A percentile compares a stretch with the other conserved stretches of the same genome.
Conservation (phyloP, 306 rosid genomes). For the Quercus aquifolioides region DNA sequence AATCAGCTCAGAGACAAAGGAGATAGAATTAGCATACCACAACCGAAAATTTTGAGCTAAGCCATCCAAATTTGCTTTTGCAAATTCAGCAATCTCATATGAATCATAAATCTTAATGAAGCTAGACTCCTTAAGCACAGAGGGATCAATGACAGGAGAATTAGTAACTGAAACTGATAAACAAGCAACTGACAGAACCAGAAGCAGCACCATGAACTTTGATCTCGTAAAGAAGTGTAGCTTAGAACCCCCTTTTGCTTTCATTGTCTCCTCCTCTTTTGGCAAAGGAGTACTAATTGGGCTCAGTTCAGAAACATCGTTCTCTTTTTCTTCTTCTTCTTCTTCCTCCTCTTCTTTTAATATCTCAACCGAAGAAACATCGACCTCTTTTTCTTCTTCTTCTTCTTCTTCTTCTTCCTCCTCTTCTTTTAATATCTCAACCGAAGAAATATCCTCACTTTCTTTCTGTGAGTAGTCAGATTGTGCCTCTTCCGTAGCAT, state of each 20-base stretch:
- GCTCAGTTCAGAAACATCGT: conserved; percentile 29
- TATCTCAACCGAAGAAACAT: conserved; percentile 45
- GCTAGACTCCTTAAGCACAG: conserved; percentile 26
- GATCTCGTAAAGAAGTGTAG: conserved; percentile 28
- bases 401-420: conserved; percentile 4
- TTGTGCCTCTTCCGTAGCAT: conserved; percentile 48
- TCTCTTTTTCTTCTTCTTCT: conserved; percentile 8
- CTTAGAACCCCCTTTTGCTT: conserved; percentile 28
- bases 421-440: conserved; percentile 29
- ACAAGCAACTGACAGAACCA: conserved; percentile 41
- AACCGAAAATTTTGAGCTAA: conserved; percentile 28
- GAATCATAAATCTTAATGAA: conserved; percentile 21
- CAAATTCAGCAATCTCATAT: conserved; percentile 30
- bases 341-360: conserved; percentile 16
- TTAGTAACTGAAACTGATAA: conserved; percentile 33
- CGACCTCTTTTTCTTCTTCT: conserved; percentile 13
- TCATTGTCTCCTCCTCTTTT: conserved; percentile 33
- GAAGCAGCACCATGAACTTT: conserved; percentile 39
- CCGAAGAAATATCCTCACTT: conserved; percentile 49
- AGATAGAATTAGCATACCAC: conserved; percentile 26
- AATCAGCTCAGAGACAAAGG: conserved; percentile 38
- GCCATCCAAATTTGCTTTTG: conserved; percentile 38
- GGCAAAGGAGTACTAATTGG: background rate
- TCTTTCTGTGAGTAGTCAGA: conserved; percentile 55
- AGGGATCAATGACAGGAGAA: conserved; percentile 31